phyloP scores from a whole-genome alignment of 192 early-diverging fungal species.

The Coemansia sp. region DNA sequence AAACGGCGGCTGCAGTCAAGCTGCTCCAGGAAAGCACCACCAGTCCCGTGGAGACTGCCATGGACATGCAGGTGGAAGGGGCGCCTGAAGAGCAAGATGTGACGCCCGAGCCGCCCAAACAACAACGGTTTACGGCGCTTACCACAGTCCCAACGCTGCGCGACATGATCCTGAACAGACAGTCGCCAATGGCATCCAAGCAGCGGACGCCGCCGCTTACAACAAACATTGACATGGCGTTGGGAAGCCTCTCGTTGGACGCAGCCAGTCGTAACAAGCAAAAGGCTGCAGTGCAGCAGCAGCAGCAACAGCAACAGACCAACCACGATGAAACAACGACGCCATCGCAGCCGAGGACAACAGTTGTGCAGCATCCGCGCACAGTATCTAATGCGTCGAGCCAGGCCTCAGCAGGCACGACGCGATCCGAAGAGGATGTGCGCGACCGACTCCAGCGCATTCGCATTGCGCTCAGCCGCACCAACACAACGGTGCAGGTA shows the following conservation, averaged over 20 bases:
- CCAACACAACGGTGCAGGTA: neutral
- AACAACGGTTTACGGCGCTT: slow-evolving; percentile 2
- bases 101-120: slow-evolving; percentile 18
- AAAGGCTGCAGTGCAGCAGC: neutral
- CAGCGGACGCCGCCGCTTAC: slow-evolving; percentile 11
- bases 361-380: slow-evolving; percentile 6
- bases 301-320: too few relatives aligned
- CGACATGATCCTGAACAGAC: slow-evolving; percentile 41
- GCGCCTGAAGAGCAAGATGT: slow-evolving; percentile 2
- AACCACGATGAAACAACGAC: neutral
- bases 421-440: slow-evolving; percentile 41
- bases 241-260: slow-evolving; percentile 29
- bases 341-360: neutral
- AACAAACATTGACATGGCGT: slow-evolving; percentile 11
- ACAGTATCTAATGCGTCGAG: slow-evolving; percentile 24
- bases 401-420: slow-evolving; percentile 29
- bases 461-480: slow-evolving; percentile 21
- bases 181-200: slow-evolving; percentile 20
- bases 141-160: slow-evolving; percentile 39
- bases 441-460: slow-evolving; percentile 40
- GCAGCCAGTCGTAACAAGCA: slow-evolving; percentile 16
- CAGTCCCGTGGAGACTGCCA: neutral
- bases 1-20: slow-evolving; percentile 44
- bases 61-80: neutral
- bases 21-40: slow-evolving; percentile 27